These are phyloP conservation scores for Evernia prunastri DNA, from an alignment of 495 filamentous ascomycete genomes.

Conservation along the genomic window DNA sequence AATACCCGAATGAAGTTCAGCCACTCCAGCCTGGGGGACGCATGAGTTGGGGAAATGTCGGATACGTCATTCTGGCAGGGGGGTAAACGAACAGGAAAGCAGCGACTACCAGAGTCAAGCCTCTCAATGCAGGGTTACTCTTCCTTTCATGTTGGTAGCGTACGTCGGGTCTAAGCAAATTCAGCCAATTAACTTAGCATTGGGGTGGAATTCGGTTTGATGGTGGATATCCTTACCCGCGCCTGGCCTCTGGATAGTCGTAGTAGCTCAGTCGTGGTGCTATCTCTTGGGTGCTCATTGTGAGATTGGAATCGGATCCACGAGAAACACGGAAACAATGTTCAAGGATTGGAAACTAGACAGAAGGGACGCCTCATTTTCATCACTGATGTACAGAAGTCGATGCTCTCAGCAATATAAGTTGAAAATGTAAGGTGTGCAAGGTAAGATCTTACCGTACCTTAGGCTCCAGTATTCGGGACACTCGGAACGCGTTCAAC, in stretches of 20 bases:
- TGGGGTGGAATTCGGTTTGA: no score
- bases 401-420: background rate
- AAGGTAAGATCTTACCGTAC: no score
- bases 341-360: background rate
- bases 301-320: background rate
- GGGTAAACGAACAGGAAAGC: slow-evolving; percentile 19
- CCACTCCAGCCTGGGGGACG: slow-evolving; percentile 2
- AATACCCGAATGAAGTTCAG: background rate
- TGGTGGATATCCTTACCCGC: background rate
- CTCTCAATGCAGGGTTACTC: background rate
- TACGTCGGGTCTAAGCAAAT: slow-evolving; percentile 10
- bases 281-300: background rate
- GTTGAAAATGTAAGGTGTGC: no score
- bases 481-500: no score
- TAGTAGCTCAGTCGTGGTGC: background rate
- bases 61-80: slow-evolving; percentile 4
- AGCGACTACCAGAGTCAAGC: slow-evolving; percentile 14
- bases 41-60: slow-evolving; percentile 15
- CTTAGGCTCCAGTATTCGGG: no score
- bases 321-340: background rate
- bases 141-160: slow-evolving; percentile 17
- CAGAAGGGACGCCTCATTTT: background rate
- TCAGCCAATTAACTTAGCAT: background rate
- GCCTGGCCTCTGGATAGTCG: background rate
- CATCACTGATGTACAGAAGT: background rate